Base-by-base conservation (phyloP, 306 rosid genomes). In the Pueraria montana region DNA sequence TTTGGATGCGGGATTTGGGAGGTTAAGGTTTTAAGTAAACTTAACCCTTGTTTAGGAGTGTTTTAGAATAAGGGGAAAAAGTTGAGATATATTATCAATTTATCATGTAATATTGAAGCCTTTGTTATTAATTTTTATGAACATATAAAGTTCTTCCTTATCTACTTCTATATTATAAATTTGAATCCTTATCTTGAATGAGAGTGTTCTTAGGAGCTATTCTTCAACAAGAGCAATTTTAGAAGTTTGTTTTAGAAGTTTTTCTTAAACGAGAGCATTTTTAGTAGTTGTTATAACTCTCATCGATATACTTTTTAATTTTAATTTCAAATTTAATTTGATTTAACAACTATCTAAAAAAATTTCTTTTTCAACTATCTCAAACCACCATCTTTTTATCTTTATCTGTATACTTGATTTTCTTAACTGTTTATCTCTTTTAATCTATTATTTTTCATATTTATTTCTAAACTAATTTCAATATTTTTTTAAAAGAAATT, bases 111-210 rank as follows among this genome's bases (percentile, higher is more conserved):
- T 6, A 34, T 61, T 26, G 40, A 62, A 62, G 68, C 42, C 10
- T 14, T n/a, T 61, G 36, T 62, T 30, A 30, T 63, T 61, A 61
- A 61, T n/a, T 61, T 61, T 59, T 61, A 12, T 6, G 67, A 61
- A 61, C 18, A 24, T 61, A 12, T 61, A 24, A 61, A 61, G 3
- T 61, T 61, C 5, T 13, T 18, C 13, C 36, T 11, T 52, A 7
- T 52, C 58, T 52, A 52, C 3, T 52, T 52, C 8, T 13, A 6
- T 52, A 52, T 52, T n/a, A 52, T 49, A 49, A 17, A 46, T 1
- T 49, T 49, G 55, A 49, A 16, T 49, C 55, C 55, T 49, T 49
- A 49, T 49, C 17, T 49, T 8, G 2, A n/a, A 52, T 23, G n/a
- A 52, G 11, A 52, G 23, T 0, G 1, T 52, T 52, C 5, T n/a